Conservation (phyloP, 257 asterid species). For the Mitragyna speciosa region DNA sequence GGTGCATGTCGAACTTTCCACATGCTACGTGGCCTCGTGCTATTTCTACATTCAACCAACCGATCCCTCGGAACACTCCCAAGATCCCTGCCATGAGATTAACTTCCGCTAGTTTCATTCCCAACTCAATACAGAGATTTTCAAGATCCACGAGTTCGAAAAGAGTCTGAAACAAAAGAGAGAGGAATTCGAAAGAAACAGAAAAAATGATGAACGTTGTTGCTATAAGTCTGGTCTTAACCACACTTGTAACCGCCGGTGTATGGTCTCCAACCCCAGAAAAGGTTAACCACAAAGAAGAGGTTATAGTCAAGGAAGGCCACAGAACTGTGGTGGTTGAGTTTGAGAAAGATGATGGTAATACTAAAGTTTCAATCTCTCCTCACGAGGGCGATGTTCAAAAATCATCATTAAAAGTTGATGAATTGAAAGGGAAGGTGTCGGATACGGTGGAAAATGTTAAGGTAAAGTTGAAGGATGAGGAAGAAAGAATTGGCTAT, state of each 20-base stretch:
- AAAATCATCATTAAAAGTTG: not conserved
- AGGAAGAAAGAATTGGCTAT: not conserved
- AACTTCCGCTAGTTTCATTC: not conserved
- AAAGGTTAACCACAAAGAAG: slow-evolving; percentile 10
- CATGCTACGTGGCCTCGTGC: not conserved
- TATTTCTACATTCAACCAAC: not conserved
- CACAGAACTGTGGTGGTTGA: slow-evolving; percentile 57
- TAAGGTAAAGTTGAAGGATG: slow-evolving; percentile 13
- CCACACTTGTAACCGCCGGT: slow-evolving; percentile 28
- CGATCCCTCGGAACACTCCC: not conserved
- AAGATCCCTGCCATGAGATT: not conserved
- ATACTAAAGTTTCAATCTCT: slow-evolving; percentile 24
- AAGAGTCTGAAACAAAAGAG: not conserved
- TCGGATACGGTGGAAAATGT: slow-evolving; percentile 21
- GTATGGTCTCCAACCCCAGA: slow-evolving; percentile 24
- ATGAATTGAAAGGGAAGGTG: slow-evolving; percentile 17
- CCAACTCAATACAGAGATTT: not conserved
- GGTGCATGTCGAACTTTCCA: not conserved
- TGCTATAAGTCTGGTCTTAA: slow-evolving; percentile 29
- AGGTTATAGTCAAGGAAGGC: slow-evolving; percentile 34
- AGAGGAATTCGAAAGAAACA: no score
- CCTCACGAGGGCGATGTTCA: slow-evolving; percentile 11
- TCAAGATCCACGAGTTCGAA: not conserved
- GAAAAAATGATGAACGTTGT: slow-evolving; percentile 33
- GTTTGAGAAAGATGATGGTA: slow-evolving; percentile 25